Evolutionary conservation across 495 filamentous ascomycete species (phyloP).

Genomic region (Halenospora varia): DNA sequence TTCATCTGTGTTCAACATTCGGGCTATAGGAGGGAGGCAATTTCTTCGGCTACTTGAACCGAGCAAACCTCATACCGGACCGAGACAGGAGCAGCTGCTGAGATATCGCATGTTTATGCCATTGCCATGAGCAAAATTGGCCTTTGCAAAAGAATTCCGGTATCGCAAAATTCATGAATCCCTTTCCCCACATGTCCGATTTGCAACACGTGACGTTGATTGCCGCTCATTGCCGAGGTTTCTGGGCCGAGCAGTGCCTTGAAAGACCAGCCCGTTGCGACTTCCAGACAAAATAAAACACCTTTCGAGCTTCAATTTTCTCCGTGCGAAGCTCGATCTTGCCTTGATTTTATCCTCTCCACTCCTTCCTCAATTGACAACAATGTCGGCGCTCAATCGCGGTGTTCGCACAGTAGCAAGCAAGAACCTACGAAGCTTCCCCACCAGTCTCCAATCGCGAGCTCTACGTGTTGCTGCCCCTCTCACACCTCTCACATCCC

Average conservation of each 20-base stretch:
- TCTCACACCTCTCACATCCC: constrained; percentile 11
- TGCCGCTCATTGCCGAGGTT: constrained; percentile 1
- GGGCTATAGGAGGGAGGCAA: too few species aligned
- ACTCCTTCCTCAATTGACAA: constrained; percentile 18
- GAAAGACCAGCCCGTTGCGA: too few species aligned
- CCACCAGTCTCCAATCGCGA: constrained; percentile 21
- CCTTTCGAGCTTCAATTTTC: not conserved
- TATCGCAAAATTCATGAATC: not conserved
- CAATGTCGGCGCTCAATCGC: constrained; percentile 26
- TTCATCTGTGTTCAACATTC: too few species aligned
- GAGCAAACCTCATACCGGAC: too few species aligned
- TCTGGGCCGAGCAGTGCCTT: not conserved
- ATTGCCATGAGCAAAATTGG: too few species aligned
- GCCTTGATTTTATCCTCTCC: not conserved
- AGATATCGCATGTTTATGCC: too few species aligned
- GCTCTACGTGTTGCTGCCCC: constrained; percentile 17
- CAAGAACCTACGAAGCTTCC: constrained; percentile 19
- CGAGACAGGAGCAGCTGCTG: too few species aligned
- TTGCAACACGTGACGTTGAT: not conserved
- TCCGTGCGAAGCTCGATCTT: not conserved
- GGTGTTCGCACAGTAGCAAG: constrained; percentile 23
- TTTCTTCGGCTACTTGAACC: too few species aligned
- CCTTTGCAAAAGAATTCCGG: too few species aligned
- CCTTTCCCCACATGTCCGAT: not conserved
- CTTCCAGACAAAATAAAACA: not conserved